phyloP scores from a whole-genome alignment of 2,329 filamentous ascomycete genomes.

The Dactylellina cionopaga region DNA sequence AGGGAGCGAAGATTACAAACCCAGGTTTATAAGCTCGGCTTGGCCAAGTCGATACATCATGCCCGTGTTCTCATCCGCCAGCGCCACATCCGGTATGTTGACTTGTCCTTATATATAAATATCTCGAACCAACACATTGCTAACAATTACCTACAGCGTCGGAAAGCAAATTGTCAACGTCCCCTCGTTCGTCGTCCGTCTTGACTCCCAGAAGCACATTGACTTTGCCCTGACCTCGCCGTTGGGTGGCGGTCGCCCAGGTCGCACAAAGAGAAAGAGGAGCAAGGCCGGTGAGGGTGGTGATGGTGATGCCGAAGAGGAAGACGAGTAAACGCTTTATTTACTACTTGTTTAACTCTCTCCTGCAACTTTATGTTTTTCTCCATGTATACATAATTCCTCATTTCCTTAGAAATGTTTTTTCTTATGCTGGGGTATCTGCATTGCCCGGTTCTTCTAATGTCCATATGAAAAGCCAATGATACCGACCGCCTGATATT shows the following conservation, averaged over 20 bases:
- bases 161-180: conserved; percentile 99
- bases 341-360: conserved; percentile 1
- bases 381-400: conserved; percentile 50
- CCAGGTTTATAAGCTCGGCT: conserved; percentile 99
- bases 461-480: conserved; percentile 50
- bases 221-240: conserved; percentile 98
- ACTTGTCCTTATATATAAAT: conserved; percentile 52
- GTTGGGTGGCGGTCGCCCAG: conserved; percentile 95
- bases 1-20: conserved; percentile 76
- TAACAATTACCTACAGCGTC: conserved; percentile 67
- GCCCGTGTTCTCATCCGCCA: conserved; percentile 99
- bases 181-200: conserved; percentile 98
- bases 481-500: conserved; percentile 45
- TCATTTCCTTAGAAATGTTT: conserved; percentile 29
- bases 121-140: neutral
- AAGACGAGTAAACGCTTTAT: conserved; percentile 72
- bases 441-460: conserved; percentile 37
- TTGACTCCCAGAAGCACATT: conserved; percentile 99
- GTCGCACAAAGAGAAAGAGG: conserved; percentile 99
- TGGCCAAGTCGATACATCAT: conserved; percentile 99
- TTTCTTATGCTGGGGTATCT: conserved; percentile 26
- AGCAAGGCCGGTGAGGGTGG: conserved; percentile 91
- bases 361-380: conserved; percentile 21
- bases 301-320: conserved; percentile 81
- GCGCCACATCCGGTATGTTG: conserved; percentile 84